These are phyloP conservation scores for Vaucheria bursata DNA, from an alignment of 352 stramenopile species.

Conservation along the genomic window DNA sequence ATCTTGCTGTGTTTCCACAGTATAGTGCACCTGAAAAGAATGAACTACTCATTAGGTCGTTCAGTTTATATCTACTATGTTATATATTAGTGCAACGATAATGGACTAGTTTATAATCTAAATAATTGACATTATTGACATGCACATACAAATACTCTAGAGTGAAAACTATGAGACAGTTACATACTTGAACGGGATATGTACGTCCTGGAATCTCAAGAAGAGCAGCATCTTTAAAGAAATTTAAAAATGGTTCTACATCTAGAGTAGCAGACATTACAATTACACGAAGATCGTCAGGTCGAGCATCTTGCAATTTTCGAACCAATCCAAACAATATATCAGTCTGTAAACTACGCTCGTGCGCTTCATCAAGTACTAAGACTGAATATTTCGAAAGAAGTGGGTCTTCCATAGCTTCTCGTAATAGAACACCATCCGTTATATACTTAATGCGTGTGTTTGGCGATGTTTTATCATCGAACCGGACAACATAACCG, in stretches of 20 bases:
- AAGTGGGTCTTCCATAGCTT: constrained; percentile 88
- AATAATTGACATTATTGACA: too few species aligned
- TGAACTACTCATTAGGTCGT: too few species aligned
- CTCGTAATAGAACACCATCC: constrained; percentile 95
- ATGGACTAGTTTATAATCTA: too few species aligned
- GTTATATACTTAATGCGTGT: constrained; percentile 78
- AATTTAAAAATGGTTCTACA: constrained; percentile 78
- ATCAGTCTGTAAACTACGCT: constrained; percentile 94
- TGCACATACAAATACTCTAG: too few species aligned
- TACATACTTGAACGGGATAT: constrained; percentile 28
- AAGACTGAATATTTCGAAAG: constrained; percentile 86
- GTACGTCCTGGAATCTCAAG: constrained; percentile 68
- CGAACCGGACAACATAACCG: constrained; percentile 82
- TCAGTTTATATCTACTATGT: too few species aligned
- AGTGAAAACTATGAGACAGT: too few species aligned
- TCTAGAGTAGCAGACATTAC: constrained; percentile 98
- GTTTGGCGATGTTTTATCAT: constrained; percentile 69
- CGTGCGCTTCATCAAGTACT: constrained; percentile 96
- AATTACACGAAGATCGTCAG: constrained; percentile 60
- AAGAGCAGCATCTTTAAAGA: constrained; percentile 68
- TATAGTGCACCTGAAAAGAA: constrained; percentile 62
- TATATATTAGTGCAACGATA: too few species aligned
- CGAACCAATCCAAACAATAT: constrained; percentile 89
- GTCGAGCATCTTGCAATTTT: constrained; percentile 21
- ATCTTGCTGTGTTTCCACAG: constrained; percentile 61